These are phyloP conservation scores for Oidiodendron maius DNA, from an alignment of 495 filamentous ascomycete species.

Conservation along the genomic window DNA sequence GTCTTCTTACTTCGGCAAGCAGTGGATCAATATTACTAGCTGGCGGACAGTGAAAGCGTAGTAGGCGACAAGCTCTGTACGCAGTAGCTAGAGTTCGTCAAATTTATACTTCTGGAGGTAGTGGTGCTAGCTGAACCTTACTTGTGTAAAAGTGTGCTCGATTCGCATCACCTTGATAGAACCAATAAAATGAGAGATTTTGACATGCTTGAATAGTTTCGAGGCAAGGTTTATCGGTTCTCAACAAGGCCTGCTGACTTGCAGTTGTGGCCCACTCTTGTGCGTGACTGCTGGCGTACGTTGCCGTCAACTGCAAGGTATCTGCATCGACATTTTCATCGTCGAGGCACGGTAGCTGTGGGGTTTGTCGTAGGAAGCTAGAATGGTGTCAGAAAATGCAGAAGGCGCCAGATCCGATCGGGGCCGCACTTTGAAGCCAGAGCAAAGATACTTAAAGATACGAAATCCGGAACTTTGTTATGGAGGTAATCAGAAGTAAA, in stretches of 20 bases:
- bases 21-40: not conserved
- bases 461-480: not conserved
- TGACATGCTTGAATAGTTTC: constrained; percentile 3
- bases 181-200: constrained; percentile 1
- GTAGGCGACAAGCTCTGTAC: not conserved
- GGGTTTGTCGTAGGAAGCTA: not conserved
- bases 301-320: not conserved
- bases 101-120: not conserved
- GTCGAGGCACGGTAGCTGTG: too few species aligned
- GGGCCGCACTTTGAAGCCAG: not conserved
- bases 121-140: not conserved
- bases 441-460: constrained; percentile 2
- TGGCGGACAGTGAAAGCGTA: not conserved
- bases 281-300: not conserved
- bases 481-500: not conserved
- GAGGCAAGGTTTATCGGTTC: not conserved
- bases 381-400: not conserved
- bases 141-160: not conserved
- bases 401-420: not conserved
- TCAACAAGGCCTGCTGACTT: not conserved
- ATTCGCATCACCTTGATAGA: not conserved
- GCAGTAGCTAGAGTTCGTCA: not conserved
- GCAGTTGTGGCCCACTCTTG: not conserved
- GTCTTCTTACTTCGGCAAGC: not conserved
- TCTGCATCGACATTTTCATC: too few species aligned